phyloP scores from a whole-genome alignment of 352 stramenopile genomes.

The Globisporangium echinulatum region DNA sequence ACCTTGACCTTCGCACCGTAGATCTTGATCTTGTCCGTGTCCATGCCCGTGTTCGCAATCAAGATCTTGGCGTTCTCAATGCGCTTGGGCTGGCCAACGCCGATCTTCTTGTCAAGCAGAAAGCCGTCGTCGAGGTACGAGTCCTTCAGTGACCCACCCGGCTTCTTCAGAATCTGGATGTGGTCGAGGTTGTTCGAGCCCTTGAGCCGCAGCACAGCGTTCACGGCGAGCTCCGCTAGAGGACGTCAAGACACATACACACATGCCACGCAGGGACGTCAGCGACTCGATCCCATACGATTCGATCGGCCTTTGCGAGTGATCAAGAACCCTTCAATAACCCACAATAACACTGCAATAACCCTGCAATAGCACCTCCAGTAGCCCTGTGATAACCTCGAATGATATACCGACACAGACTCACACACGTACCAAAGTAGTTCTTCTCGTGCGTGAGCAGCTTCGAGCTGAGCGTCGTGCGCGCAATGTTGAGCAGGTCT shows the following conservation, averaged over 20 bases:
- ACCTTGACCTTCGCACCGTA: slow-evolving; percentile 97
- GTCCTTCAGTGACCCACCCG: slow-evolving; percentile 93
- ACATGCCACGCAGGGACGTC: not conserved
- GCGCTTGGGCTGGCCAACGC: slow-evolving; percentile 92
- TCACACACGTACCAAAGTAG: slow-evolving; percentile 85
- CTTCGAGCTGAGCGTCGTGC: slow-evolving; percentile 98
- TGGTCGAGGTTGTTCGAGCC: slow-evolving; percentile 95
- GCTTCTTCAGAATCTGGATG: slow-evolving; percentile 99
- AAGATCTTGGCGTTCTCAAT: slow-evolving; percentile 99
- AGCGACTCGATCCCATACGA: no score
- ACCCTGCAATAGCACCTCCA: not conserved
- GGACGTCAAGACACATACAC: not conserved
- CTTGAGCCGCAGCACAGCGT: slow-evolving; percentile 95
- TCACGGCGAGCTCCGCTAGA: slow-evolving; percentile 87
- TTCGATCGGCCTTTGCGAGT: not conserved
- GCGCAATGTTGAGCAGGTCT: slow-evolving; percentile 96
- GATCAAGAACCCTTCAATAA: not conserved
- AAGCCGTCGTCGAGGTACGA: slow-evolving; percentile 99
- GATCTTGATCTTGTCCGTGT: slow-evolving; percentile 99
- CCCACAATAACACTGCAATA: not conserved
- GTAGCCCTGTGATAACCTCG: no score
- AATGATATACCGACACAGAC: no score
- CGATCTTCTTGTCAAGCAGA: slow-evolving; percentile 96
- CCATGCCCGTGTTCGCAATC: slow-evolving; percentile 99
- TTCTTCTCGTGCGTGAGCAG: slow-evolving; percentile 97